Evolutionary conservation across 768 basidiomycete species (phyloP), one percentile per base, ranked within the genome.

Genomic region (Chiua virens): DNA sequence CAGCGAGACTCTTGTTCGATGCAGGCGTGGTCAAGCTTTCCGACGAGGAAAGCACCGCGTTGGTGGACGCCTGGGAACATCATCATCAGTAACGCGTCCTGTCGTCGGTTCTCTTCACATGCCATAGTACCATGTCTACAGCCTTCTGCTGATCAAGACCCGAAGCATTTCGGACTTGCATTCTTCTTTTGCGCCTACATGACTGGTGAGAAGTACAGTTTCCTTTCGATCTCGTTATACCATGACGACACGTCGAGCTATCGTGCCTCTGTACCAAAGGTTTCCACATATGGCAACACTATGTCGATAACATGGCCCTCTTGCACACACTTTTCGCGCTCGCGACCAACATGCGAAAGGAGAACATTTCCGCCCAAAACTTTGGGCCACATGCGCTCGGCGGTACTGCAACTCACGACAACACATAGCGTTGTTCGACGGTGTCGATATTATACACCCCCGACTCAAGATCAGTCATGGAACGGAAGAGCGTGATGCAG

Each of bases 231-330:
- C 48, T 75, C 79, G 1, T 58, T 86, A 9, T 94, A 87, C 60
- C 79, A 91, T 47, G 86, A 91, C 52, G 84, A 87, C 43, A 72
- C 77, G 8, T 83, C 85, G 0, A 75, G 74, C 2, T 80, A 89
- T 64, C 75, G 86, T 7, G 74, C 61, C 75, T 98, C 10, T 93
- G 91, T 59, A 86, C 89, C 2, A 84, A 89, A 40, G 96, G 96
- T 0, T 98, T 98, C 64, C 80, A 87, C 41, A 83, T 95, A 42
- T 98, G 95, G 94, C 93, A 97, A 62, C 85, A 92, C 57, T 93
- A 94, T 58, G 79, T 94, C 51, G 94, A 98, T 58, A 83, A 92
- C 0, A 88, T 93, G 76, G 86, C 87, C 52, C 85, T 97, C 48
- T 73, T 98, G 17, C 85, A 95, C 6, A 79, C 86, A 1, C 77